phyloP scores from a whole-genome alignment of 2,329 filamentous ascomycete species.

The Pezicula carpinea region DNA sequence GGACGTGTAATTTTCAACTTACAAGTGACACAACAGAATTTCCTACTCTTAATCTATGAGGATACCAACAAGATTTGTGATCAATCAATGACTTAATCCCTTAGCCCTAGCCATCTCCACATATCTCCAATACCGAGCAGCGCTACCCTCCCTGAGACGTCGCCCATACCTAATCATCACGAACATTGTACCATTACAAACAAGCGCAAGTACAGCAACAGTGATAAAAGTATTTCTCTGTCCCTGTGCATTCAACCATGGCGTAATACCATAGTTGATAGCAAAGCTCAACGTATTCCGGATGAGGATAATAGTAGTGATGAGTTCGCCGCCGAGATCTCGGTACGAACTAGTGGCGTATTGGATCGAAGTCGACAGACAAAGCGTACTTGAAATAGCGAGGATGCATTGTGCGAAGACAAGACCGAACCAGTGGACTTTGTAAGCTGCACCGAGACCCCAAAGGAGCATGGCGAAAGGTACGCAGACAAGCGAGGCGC shows the following conservation, averaged over 20 bases:
- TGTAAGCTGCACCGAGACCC: constrained; percentile 43
- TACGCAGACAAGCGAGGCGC: constrained; percentile 33
- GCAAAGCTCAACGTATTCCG: constrained; percentile 45
- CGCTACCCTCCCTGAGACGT: constrained; percentile 13
- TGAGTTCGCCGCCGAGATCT: constrained; percentile 40
- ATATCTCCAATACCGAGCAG: constrained; percentile 15
- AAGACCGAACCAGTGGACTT: constrained; percentile 38
- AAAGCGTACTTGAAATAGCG: constrained; percentile 26
- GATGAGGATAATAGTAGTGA: constrained; percentile 42
- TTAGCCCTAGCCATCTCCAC: constrained; percentile 15
- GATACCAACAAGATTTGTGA: too few species aligned
- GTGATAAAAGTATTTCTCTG: constrained; percentile 37
- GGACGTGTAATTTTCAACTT: too few species aligned
- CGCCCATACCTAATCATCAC: constrained; percentile 17
- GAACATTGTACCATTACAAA: constrained; percentile 17
- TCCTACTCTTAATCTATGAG: too few species aligned
- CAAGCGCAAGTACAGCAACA: constrained; percentile 28
- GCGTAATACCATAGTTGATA: constrained; percentile 44
- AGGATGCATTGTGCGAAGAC: constrained; percentile 43
- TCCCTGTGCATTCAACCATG: constrained; percentile 36
- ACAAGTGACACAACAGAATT: too few species aligned
- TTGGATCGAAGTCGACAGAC: constrained; percentile 37
- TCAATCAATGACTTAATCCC: constrained; percentile 15
- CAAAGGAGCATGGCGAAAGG: constrained; percentile 41
- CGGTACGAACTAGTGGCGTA: constrained; percentile 44